Base-by-base conservation (phyloP, 305 asterid genomes). In the Withania somnifera region DNA sequence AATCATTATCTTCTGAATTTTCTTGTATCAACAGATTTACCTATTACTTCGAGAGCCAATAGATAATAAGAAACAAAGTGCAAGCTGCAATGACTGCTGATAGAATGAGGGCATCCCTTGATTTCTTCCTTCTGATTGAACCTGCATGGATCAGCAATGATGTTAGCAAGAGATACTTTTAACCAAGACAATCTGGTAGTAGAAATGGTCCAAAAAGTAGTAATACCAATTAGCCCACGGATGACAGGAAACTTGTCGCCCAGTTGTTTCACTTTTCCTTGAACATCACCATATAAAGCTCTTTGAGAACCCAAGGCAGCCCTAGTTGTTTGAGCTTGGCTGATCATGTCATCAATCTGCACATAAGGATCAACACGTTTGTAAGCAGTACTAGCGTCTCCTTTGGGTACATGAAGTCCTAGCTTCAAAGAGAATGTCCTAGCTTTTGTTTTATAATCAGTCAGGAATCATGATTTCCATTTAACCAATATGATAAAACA, bases 271-370 rank as follows among this genome's bases (percentile, higher is more conserved):
- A 96, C 95, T 90, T 94, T 94, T 83, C 98, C 98, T 90, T 90
- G 98, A 61, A 96, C 97, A 69, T 92, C 98, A 81, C 98, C 93
- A 85, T 94, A 93, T 85, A 94, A 82, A 81, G 97, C 75, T 85
- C 95, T 90, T 84, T 94, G 98, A 24, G 98, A 90, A 77, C 97
- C 95, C 94, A 96, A 82, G 66, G 84, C 94, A 17, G 94, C 88
- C 86, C 96, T 87, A 79, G 98, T 96, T 22, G 99, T 88, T 90
- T 96, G 99, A 86, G 98, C 98, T 96, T 96, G 99, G 88, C 88
- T 85, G 82, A 96, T 96, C 86, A 94, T 98, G 53, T 93, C 97
- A 79, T 94, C 98, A 81, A 94, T 94, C 98, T 96, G 86, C 57
- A 86, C 22, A 47, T 26, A 34, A 30, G 28, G 71, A 78, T 13